Evolutionary conservation across 2,329 filamentous ascomycete species (phyloP), one percentile per base, ranked within the genome.

Genomic region (Fusarium sacchari): DNA sequence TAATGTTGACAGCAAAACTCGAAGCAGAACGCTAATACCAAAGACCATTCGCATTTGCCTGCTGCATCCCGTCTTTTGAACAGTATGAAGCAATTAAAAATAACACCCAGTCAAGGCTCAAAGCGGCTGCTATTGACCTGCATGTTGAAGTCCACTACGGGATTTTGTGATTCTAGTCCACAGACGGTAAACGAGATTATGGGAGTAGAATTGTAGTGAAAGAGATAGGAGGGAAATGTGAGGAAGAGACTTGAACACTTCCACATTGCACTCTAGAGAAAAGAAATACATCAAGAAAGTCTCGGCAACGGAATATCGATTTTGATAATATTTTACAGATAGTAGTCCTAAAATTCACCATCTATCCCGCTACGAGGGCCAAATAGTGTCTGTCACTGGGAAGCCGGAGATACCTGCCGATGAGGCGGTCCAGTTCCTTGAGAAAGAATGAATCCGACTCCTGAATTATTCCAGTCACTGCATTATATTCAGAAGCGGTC

Each of bases 211-310:
- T 20, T 12, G 10, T 32, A 17, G 1, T 13, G 7, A 22, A 17
- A 10, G 4, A 2, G 20, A 5, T 9, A 0, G 3, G 46, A 28
- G 10, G 20, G 9, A 0, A 30, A 8, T 8, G 6, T 8, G 30
- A n/a, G 26, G 6, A 49, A 32, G 15, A 2, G 7, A 49, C 15
- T 9, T 13, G 11, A n/a, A n/a, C 11, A n/a, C 46, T n/a, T 22
- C 15, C 7, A 3, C 7, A 12, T n/a, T 12, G 11, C 15, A 1
- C 13, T 12, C 18, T 30, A 3, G 8, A 22, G 44, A 3, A 47
- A 11, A 15, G 2, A 30, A 15, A 47, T 47, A 6, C 5, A 15
- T 3, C 6, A 22, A 1, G 13, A 5, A 28, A 22, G 5, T 28
- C 8, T 43, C 2, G 1, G 1, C n/a, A 8, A 8, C 6, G 5